Percentiles rank a stretch among this genome's conserved stretches.
These are phyloP conservation scores for Alternaria ventricosa DNA, from an alignment of 2,329 filamentous ascomycete species.

Conservation along the genomic window DNA sequence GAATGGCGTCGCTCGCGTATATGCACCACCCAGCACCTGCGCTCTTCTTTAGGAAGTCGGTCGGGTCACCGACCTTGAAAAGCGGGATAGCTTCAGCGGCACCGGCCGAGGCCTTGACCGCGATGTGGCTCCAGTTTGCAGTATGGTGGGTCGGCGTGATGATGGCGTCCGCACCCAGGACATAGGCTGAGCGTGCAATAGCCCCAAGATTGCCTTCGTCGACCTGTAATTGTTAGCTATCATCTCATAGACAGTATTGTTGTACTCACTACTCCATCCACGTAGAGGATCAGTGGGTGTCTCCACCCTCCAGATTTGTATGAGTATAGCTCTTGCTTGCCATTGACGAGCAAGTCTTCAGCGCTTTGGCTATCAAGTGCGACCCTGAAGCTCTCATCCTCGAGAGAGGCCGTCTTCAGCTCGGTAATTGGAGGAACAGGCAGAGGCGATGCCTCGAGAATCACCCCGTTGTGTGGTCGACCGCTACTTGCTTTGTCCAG, in stretches of 20 bases:
- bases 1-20: conserved; percentile 70
- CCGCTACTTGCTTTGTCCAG: conserved; percentile 84
- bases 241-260: neutral
- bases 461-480: conserved; percentile 86
- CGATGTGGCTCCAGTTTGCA: conserved; percentile 75
- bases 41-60: conserved; percentile 73
- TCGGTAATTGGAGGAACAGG: conserved; percentile 72
- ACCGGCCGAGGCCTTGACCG: conserved; percentile 86
- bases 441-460: conserved; percentile 85
- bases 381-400: conserved; percentile 35
- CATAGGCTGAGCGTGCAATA: conserved; percentile 86
- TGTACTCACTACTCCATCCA: conserved; percentile 68
- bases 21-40: conserved; percentile 78
- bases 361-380: conserved; percentile 69
- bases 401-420: conserved; percentile 60
- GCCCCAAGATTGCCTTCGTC: conserved; percentile 92
- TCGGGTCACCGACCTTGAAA: conserved; percentile 71
- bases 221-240: conserved; percentile 51
- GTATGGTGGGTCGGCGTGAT: conserved; percentile 74
- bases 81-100: conserved; percentile 82
- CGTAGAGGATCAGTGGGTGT: conserved; percentile 74
- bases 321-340: conserved; percentile 61
- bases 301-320: conserved; percentile 54
- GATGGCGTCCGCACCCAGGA: conserved; percentile 87
- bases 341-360: conserved; percentile 79